Evolutionary conservation across 2,329 filamentous ascomycete genomes (phyloP).

Genomic region (Rutstroemia sp.): DNA sequence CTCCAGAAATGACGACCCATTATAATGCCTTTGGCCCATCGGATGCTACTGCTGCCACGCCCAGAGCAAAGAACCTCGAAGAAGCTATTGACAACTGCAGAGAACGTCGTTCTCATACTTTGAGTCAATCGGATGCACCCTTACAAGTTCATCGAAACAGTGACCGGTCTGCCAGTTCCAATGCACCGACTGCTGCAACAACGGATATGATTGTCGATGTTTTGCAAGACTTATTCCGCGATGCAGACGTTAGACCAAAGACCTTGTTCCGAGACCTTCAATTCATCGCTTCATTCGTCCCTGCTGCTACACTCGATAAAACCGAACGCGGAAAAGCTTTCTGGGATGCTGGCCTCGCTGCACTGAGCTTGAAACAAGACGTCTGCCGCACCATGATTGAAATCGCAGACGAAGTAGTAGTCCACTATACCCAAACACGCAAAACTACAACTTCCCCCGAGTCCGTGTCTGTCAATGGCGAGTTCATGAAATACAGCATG

Average conservation of each 20-base stretch:
- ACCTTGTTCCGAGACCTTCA: constrained; percentile 77
- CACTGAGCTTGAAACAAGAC: constrained; percentile 83
- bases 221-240: constrained; percentile 59
- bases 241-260: constrained; percentile 63
- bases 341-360: constrained; percentile 73
- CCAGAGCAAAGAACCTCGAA: constrained; percentile 46
- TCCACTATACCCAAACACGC: constrained; percentile 58
- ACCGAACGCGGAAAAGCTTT: constrained; percentile 70
- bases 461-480: constrained; percentile 31
- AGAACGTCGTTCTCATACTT: constrained; percentile 56
- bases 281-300: constrained; percentile 61
- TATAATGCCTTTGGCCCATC: constrained; percentile 25
- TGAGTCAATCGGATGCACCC: constrained; percentile 45
- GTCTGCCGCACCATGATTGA: constrained; percentile 59
- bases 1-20: constrained; percentile 40
- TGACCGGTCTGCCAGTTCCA: constrained; percentile 64
- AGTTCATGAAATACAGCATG: constrained; percentile 57
- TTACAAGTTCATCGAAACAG: constrained; percentile 63
- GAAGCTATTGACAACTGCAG: constrained; percentile 64
- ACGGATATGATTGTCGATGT: constrained; percentile 54
- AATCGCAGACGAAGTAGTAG: constrained; percentile 61
- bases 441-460: constrained; percentile 29
- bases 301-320: constrained; percentile 51
- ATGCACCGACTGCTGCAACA: constrained; percentile 28
- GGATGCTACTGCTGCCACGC: constrained; percentile 19